Percentiles rank a stretch among this genome's conserved stretches.
Conservation (phyloP, 208 protist genomes). For the Leishmania mexicana region DNA sequence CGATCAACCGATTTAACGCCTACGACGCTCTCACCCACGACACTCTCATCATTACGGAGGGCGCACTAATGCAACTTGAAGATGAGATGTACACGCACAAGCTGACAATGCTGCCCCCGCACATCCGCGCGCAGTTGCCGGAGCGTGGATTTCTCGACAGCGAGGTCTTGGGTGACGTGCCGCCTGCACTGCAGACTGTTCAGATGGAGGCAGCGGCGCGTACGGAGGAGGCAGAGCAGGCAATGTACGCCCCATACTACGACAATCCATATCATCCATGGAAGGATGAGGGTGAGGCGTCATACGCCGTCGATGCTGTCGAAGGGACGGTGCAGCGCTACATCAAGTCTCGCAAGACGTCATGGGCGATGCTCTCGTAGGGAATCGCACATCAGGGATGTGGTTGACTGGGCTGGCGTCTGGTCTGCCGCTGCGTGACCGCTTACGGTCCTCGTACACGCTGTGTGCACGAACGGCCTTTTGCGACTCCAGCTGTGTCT, state of each 20-base stretch:
- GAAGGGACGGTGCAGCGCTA: conserved; percentile 78
- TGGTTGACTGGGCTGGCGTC: background rate
- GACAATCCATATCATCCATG: conserved; percentile 90
- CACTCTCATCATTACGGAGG: conserved; percentile 88
- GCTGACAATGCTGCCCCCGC: conserved; percentile 81
- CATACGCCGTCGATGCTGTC: conserved; percentile 82
- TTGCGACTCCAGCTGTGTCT: background rate
- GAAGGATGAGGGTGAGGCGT: conserved; percentile 75
- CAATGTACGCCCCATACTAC: conserved; percentile 77
- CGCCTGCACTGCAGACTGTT: conserved; percentile 68
- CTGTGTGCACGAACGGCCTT: background rate
- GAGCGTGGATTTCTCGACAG: conserved; percentile 72
- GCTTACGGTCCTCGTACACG: background rate
- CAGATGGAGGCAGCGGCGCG: conserved; percentile 86
- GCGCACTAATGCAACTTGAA: conserved; percentile 88
- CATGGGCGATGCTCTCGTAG: conserved; percentile 85
- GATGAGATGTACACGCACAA: conserved; percentile 89
- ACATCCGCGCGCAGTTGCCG: conserved; percentile 88
- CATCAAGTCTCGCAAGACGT: conserved; percentile 71
- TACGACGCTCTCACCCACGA: conserved; percentile 88
- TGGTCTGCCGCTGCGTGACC: background rate
- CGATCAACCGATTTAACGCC: conserved; percentile 91
- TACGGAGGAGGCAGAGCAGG: conserved; percentile 82
- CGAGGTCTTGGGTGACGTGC: conserved; percentile 72
- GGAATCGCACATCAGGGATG: background rate